phyloP scores from a whole-genome alignment of 257 asterid species.

The Przewalskia tangutica region DNA sequence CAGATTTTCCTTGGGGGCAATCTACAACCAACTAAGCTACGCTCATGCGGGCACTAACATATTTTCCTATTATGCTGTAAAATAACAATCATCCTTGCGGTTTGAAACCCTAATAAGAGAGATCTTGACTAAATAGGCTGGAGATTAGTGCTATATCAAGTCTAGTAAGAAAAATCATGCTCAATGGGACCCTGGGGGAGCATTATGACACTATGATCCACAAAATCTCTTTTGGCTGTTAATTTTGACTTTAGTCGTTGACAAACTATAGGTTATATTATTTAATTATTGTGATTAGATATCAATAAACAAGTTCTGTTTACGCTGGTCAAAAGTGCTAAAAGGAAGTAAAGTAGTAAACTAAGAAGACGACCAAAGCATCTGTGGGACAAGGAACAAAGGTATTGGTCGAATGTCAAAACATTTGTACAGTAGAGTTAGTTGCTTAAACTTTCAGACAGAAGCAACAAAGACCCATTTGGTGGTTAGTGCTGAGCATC shows the following conservation, averaged over 20 bases:
- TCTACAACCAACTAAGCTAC: no score
- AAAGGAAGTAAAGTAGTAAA: no score
- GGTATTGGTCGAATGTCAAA: conserved; percentile 15
- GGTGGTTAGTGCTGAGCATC: conserved; percentile 15
- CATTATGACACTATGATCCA: conserved; percentile 16
- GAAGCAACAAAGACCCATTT: conserved; percentile 9
- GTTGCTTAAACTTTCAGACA: conserved; percentile 12
- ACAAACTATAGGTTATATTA: conserved; percentile 1
- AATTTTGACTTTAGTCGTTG: conserved; percentile 1
- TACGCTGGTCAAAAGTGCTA: conserved; percentile 17
- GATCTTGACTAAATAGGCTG: conserved; percentile 22
- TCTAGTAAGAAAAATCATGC: conserved; percentile 21
- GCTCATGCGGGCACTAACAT: no score
- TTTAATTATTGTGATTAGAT: background rate
- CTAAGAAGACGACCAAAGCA: conserved; percentile 4
- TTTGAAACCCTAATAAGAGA: conserved; percentile 14
- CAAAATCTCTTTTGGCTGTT: conserved; percentile 12
- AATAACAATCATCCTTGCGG: conserved; percentile 8
- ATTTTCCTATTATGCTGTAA: conserved; percentile 13
- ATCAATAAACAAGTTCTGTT: background rate
- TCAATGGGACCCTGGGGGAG: conserved; percentile 13
- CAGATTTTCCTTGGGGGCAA: conserved; percentile 8
- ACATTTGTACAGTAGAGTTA: conserved; percentile 17
- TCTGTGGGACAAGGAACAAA: conserved; percentile 15
- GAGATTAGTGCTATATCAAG: conserved; percentile 29